Evolutionary conservation across 2,329 filamentous ascomycete genomes (phyloP), one percentile per base, ranked within the genome.

Genomic region (Fusarium sp.): DNA sequence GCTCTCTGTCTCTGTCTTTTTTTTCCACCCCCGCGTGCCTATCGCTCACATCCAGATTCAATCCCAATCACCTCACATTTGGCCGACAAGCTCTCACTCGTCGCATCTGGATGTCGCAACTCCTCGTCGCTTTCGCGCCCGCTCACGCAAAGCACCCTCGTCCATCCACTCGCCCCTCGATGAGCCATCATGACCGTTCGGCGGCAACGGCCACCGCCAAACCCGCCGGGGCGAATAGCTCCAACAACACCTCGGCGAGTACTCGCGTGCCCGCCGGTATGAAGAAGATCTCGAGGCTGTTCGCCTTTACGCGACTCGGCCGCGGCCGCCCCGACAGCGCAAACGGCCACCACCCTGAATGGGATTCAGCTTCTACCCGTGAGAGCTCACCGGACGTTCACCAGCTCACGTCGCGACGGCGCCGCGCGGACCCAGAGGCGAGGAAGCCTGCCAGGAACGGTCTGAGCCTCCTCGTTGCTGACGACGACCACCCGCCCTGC

Each of bases 231-330:
- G 20, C 51, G 20, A 17, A 14, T n/a, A 56, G 20, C 51, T 60
- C 61, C 68, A 69, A 72, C 68, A 69, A 72, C 68, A 69, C 72
- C 57, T 69, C 51, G 51, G 40, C 72, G 44, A 62, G 64, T 60
- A 71, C 74, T 59, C 71, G 71, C 36, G 62, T 55, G 40, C 56
- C 66, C 42, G 64, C 63, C 24, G 74, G 70, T 57, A 82, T 83
- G 79, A 83, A 81, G 74, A 83, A 82, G 71, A 78, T 83, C 61
- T 81, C 81, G 56, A 80, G 79, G 65, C 80, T 83, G 65, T 77
- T 83, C 69, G 75, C 80, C 70, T 78, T 78, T 53, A 78, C 79
- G 61, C 78, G 80, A 31, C 77, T 80, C 22, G 73, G 75, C 59
- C 79, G 81, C 46, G 75, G 77, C 56, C 76, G 76, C 11, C 70